Conservation (phyloP, 208 protist genomes). For the Leishmania braziliensis region DNA sequence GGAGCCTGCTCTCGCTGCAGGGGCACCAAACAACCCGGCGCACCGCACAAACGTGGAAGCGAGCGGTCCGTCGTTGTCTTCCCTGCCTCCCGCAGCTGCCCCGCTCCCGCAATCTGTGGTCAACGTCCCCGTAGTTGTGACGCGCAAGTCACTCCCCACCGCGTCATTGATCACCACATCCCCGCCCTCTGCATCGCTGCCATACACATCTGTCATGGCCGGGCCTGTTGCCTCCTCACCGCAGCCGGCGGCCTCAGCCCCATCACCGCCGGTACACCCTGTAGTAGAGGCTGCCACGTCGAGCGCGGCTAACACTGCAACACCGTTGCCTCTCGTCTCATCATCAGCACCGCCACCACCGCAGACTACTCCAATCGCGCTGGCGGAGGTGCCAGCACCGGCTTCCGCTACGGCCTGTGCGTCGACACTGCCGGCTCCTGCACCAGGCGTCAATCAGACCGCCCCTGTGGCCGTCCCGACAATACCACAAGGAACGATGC, state of each 20-base stretch:
- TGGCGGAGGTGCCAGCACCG: neutral
- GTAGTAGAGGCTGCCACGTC: neutral
- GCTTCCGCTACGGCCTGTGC: slow-evolving; percentile 5
- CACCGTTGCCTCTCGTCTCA: neutral
- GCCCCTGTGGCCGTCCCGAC: neutral
- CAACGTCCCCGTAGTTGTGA: slow-evolving; percentile 9
- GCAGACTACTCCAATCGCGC: neutral
- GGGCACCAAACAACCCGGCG: neutral
- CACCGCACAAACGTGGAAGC: slow-evolving; percentile 13
- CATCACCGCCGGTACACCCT: neutral
- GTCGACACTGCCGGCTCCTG: slow-evolving; percentile 15
- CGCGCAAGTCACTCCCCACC: slow-evolving; percentile 23
- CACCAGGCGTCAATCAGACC: slow-evolving; percentile 6
- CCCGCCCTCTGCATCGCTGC: neutral
- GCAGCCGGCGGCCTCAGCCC: neutral
- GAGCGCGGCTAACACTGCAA: neutral
- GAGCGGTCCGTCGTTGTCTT: slow-evolving; percentile 13
- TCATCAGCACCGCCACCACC: neutral
- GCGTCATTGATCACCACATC: slow-evolving; percentile 2
- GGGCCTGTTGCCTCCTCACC: neutral
- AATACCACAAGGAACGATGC: neutral
- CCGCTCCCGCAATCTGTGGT: neutral
- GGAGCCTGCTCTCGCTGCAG: neutral
- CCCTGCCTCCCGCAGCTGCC: slow-evolving; percentile 1
- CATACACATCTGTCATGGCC: neutral